Conservation (phyloP, 2,329 filamentous ascomycete genomes). For the Cercospora sp. region DNA sequence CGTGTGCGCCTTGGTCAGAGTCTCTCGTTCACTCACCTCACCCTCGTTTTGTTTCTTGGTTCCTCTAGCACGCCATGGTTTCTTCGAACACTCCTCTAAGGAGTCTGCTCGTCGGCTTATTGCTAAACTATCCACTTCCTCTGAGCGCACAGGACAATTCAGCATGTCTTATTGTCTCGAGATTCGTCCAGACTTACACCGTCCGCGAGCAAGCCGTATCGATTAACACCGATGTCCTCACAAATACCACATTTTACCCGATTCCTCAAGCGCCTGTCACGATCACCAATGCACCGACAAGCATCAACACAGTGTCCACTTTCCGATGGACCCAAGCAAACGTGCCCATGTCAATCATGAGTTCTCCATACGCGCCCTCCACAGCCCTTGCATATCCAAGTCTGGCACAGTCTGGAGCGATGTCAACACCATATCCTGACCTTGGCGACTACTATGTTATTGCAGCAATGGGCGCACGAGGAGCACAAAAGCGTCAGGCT, state of each 20-base stretch:
- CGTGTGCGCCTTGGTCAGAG: not conserved
- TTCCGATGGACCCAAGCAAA: conserved; percentile 30
- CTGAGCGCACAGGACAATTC: conserved; percentile 4
- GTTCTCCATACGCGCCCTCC: conserved; percentile 1
- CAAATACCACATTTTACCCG: conserved; percentile 36
- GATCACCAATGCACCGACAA: conserved; percentile 36
- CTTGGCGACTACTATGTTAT: conserved; percentile 16
- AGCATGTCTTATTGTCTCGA: conserved; percentile 18
- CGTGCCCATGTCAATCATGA: conserved; percentile 10
- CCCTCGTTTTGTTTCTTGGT: conserved; percentile 15
- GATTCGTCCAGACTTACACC: conserved; percentile 17
- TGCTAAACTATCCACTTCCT: conserved; percentile 14
- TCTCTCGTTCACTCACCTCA: conserved; percentile 10
- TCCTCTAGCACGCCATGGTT: conserved; percentile 12
- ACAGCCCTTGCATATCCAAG: not conserved
- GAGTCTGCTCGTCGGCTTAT: conserved; percentile 17
- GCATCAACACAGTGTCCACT: conserved; percentile 33
- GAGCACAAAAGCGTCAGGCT: conserved; percentile 14
- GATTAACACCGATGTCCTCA: conserved; percentile 32
- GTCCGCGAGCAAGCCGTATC: conserved; percentile 35
- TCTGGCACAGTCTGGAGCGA: not conserved
- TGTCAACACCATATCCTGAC: conserved; percentile 6
- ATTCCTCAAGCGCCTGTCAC: conserved; percentile 31
- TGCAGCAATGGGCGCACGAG: conserved; percentile 9
- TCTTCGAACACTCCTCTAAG: conserved; percentile 14